Percentiles rank a stretch among this genome's conserved stretches.
These are phyloP conservation scores for Saccharomyces hybrid DNA, from an alignment of 1,139 yeast species.

Conservation along the genomic window DNA sequence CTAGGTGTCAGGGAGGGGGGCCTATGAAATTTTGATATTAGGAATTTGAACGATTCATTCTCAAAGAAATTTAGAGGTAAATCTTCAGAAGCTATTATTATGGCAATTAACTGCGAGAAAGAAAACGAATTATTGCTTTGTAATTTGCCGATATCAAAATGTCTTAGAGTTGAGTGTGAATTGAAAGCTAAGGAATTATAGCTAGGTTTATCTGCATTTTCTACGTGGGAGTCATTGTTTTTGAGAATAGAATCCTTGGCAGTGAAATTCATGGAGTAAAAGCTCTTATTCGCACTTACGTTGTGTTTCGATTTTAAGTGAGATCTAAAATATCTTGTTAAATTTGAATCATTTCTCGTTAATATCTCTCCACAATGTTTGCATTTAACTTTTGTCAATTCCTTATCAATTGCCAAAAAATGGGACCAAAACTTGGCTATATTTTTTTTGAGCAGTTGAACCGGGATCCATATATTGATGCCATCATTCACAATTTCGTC, in stretches of 20 bases:
- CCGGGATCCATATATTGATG: conserved; percentile 12
- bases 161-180: not conserved
- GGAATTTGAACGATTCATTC: not conserved
- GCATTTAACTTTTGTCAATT: conserved; percentile 10
- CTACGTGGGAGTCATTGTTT: not conserved
- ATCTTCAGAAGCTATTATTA: not conserved
- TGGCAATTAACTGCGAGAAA: not conserved
- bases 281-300: conserved; percentile 8
- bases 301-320: conserved; percentile 12
- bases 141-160: not conserved
- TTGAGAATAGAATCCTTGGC: not conserved
- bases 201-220: not conserved
- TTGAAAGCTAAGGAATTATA: not conserved
- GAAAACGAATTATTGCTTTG: not conserved
- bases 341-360: conserved; percentile 1
- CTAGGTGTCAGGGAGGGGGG: not conserved
- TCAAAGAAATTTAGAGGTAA: not conserved
- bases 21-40: not conserved
- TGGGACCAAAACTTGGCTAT: conserved; percentile 15
- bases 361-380: conserved; percentile 16
- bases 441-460: conserved; percentile 10
- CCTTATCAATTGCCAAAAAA: conserved; percentile 8
- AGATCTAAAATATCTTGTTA: conserved; percentile 7
- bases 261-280: conserved; percentile 2
- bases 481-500: conserved; percentile 7